A percentile compares a stretch with the other conserved stretches of the same genome.
Evolutionary conservation across 768 basidiomycete species (phyloP).

Genomic region (Xerocomus spinulosus): DNA sequence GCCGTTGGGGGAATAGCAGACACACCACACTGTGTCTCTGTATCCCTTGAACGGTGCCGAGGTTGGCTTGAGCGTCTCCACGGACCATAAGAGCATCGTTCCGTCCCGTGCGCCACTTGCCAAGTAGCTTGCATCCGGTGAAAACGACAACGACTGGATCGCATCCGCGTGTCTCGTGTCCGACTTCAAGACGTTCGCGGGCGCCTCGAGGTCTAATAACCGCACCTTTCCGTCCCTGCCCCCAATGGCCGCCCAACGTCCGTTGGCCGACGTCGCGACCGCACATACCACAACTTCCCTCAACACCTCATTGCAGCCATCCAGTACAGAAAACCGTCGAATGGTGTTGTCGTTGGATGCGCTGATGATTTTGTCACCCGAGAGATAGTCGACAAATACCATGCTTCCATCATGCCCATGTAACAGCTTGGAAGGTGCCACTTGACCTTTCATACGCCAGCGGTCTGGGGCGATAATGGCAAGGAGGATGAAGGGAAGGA

Average conservation of each 20-base stretch:
- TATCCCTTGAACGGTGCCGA: conserved; percentile 10
- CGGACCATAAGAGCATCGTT: conserved; percentile 16
- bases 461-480: background rate
- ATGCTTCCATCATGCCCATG: conserved; percentile 11
- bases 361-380: conserved; percentile 13
- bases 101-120: conserved; percentile 18
- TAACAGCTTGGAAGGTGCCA: conserved; percentile 2
- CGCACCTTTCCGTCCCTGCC: conserved; percentile 15
- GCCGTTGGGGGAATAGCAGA: conserved; percentile 20
- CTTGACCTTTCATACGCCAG: background rate
- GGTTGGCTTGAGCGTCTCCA: conserved; percentile 1
- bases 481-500: no score
- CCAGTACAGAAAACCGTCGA: conserved; percentile 8
- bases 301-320: conserved; percentile 1
- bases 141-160: conserved; percentile 17
- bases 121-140: conserved; percentile 13
- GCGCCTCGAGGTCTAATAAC: conserved; percentile 3
- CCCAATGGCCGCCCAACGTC: conserved; percentile 15
- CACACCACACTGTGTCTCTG: conserved; percentile 12
- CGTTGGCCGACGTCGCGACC: conserved; percentile 6
- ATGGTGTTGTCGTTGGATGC: conserved; percentile 18
- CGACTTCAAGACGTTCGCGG: conserved; percentile 1
- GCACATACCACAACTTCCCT: conserved; percentile 1
- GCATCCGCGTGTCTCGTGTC: background rate
- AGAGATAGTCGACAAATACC: conserved; percentile 17